Conservation (phyloP, 2,329 filamentous ascomycete genomes). For the Diaporthe sp. region DNA sequence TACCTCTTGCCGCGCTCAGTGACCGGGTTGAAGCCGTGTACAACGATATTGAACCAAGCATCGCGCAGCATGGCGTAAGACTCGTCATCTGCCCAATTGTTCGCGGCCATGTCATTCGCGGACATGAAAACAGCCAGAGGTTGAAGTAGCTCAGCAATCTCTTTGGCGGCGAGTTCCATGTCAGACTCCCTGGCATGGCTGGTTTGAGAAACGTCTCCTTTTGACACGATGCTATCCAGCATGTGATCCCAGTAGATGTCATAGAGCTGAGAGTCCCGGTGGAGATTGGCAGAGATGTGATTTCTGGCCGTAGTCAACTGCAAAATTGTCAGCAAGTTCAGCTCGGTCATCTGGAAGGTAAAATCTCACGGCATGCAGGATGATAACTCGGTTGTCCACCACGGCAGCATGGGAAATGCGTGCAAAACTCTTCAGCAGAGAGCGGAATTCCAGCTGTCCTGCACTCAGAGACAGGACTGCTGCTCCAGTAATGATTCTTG, state of each 20-base stretch:
- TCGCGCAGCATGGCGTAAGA: conserved; percentile 82
- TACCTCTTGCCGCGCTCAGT: conserved; percentile 80
- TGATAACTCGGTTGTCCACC: conserved; percentile 71
- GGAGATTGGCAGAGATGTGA: conserved; percentile 78
- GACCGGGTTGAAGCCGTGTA: conserved; percentile 86
- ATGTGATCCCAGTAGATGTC: conserved; percentile 86
- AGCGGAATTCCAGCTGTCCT: conserved; percentile 83
- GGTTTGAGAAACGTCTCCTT: conserved; percentile 84
- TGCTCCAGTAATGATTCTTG: conserved; percentile 85
- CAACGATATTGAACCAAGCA: conserved; percentile 97
- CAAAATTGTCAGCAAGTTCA: not conserved
- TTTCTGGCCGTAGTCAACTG: conserved; percentile 81
- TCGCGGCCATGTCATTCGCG: conserved; percentile 64
- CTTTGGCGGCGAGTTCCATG: conserved; percentile 82
- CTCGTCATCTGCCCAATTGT: conserved; percentile 70
- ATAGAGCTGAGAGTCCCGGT: conserved; percentile 78
- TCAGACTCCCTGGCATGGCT: conserved; percentile 81
- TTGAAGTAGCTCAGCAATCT: conserved; percentile 88
- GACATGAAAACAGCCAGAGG: conserved; percentile 90
- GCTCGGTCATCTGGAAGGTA: not conserved
- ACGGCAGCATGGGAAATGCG: conserved; percentile 80
- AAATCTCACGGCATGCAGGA: conserved; percentile 76
- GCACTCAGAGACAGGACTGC: conserved; percentile 82
- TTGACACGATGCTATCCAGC: conserved; percentile 87
- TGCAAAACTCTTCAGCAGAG: conserved; percentile 85